Base-by-base conservation (phyloP, 192 early-diverging fungal genomes). In the Cladochytrium replicatum region DNA sequence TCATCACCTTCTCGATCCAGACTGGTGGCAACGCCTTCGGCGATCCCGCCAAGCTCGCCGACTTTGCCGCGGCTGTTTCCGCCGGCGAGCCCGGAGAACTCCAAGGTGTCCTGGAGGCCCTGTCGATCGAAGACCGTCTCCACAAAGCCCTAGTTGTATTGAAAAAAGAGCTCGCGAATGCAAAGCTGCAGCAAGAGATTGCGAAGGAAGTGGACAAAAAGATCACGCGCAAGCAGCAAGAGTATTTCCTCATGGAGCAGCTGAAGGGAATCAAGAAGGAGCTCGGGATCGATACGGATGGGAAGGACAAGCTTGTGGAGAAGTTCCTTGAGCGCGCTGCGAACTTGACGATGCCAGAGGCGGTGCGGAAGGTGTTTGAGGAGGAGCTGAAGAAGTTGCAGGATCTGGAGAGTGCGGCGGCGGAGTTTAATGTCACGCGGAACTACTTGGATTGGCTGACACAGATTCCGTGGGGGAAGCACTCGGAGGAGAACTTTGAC, bases 381-480 rank as follows among this genome's bases (percentile, higher is more conserved):
- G 91, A 97, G 76, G 95, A 98, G 71, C 70, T 98, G 46, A 78
- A 70, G 46, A 98, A 98, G 65, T 69, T 98, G 32, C 84, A 87
- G 48, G 84, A 89, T 55, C 68, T 98, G 32, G 95, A 98, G 58
- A 86, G 91, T 8, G 84, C 87, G 28, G 92, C 95, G 23, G 89
- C 91, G 27, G 96, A 99, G 63, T 97, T 97, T 59, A 97, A 95
- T 50, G 93, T 99, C 9, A 99, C 96, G 6, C 81, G 93, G 26
- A 99, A 99, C 69, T 99, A 99, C 54, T 66, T 99, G 23, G 96
- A 99, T 63, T 99, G 96, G 96, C 61, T 99, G 15, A 97, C 96
- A 0, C 87, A 91, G 63, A 77, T 99, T 7, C 96, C 96, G 19
- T 99, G 93, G 93, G 96, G 96, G 45, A 79, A 82, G 55, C 68